Base-by-base conservation (phyloP, 352 stramenopile genomes). In the Peronospora farinosa region DNA sequence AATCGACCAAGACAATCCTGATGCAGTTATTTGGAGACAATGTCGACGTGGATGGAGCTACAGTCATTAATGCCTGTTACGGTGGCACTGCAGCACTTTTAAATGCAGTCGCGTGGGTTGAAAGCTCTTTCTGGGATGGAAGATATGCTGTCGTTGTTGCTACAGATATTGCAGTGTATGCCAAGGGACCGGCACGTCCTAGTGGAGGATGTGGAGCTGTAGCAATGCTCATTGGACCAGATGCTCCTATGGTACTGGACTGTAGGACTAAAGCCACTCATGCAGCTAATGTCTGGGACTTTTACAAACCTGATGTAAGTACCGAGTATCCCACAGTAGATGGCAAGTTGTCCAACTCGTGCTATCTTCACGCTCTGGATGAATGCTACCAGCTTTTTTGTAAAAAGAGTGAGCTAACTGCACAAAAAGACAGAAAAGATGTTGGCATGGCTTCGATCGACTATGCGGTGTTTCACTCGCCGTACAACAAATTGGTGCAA, bases 401-500 rank as follows among this genome's bases (percentile, higher is more conserved):
- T 45, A 67, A 82, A 32, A 97, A 97, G 67, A 80, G 77, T 47
- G 68, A 81, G 43, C 4, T 40, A 21, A 6, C 32, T 7, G 33
- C 43, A 13, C 68, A 53, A 7, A 25, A 25, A 0, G 40, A 54
- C 11, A 52, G 23, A 23, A 46, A 62, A 41, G 44, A 55, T 11
- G 17, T 51, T 38, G 32, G 57, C 10, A 59, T 96, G 5, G 64
- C 68, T 4, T 67, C 78, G 10, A 59, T 97, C 10, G 92, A 98
- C 69, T 97, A 91, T 65, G 90, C 88, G 25, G 77, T 97, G 13
- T 99, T 98, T 72, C 96, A 99, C 81, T 96, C 95, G 17, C 96
- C 96, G 0, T 99, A 98, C 88, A 98, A 98, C 74, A 99, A 99
- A 68, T 66, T 98, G 32, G 95, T 98, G 40, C 89, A 98, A 62